phyloP scores from a whole-genome alignment of 345 rosid genomes.

The Salix arbutifolia region DNA sequence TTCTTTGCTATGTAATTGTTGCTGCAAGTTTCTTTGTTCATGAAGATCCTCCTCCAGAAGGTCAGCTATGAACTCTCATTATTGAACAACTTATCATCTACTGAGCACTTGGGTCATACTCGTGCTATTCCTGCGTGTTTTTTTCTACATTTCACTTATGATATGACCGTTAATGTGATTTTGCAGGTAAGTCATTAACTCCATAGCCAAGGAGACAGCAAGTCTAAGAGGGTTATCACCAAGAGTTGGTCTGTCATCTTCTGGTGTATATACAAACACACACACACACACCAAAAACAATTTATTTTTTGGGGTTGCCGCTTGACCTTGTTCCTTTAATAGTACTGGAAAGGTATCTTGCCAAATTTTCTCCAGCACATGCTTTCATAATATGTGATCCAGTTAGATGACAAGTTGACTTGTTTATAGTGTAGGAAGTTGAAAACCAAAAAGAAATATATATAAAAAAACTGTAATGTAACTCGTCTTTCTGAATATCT shows the following conservation, averaged over 20 bases:
- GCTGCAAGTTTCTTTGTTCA: conserved; percentile 85
- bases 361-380: neutral
- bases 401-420: neutral
- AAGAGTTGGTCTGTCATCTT: conserved; percentile 1
- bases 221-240: neutral
- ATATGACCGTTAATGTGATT: neutral
- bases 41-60: conserved; percentile 36
- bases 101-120: neutral
- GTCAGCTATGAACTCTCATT: neutral
- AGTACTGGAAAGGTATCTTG: conserved; percentile 6
- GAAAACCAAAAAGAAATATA: neutral
- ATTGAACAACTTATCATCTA: neutral
- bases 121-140: neutral
- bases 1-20: conserved; percentile 69
- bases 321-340: conserved; percentile 2
- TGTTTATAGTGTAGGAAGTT: conserved; percentile 7
- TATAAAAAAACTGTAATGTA: neutral
- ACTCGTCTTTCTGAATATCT: neutral
- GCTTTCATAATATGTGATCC: neutral
- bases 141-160: neutral
- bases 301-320: neutral
- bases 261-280: conserved; percentile 24
- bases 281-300: neutral
- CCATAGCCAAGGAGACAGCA: conserved; percentile 12
- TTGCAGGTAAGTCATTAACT: conserved; percentile 24